Base-by-base conservation (phyloP, 371 early-diverging fungal species). In the Quaeritorhiza haematococci region DNA sequence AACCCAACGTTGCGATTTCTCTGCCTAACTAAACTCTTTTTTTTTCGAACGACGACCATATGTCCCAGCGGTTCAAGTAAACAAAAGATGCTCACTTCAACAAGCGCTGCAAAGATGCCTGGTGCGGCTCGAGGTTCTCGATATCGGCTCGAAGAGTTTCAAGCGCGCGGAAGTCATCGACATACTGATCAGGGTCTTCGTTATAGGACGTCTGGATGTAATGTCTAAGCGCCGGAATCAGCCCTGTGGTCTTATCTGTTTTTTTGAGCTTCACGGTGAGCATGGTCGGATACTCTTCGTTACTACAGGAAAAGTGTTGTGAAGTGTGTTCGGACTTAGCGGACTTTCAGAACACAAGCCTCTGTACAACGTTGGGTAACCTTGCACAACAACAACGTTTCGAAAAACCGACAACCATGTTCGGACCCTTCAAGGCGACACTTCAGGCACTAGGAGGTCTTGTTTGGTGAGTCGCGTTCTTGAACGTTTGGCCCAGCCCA, bases 141-240 rank as follows among this genome's bases (percentile, higher is more conserved):
- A 87, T 84, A 51, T 86, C 85, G 41, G 82, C 84, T 21, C 94
- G 71, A 38, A 91, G 72, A 48, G 83, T 85, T 47, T 93, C 90
- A 3, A 92, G 74, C 24, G 85, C 71, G 28, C 87, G 78, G 67
- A 93, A 84, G 71, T 93, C 92, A 67, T 90, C 90, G n/a, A 83
- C 78, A 56, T 91, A 92, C 0, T 77, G 67, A 61, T 91, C 90
- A 2, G 92, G 91, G 55, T 90, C 89, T 59, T 92, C 93, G 3
- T 83, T 87, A 63, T 89, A 90, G 0, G 84, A 78, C 28, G 81
- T 81, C 0, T 81, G 79, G 54, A 89, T 88, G n/a, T n/a, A n/a
- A n/a, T n/a, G n/a, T n/a, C n/a, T n/a, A n/a, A n/a, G n/a, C n/a
- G n/a, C n/a, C n/a, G n/a, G n/a, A n/a, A n/a, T n/a, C n/a, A n/a